phyloP scores from a whole-genome alignment of 176 grass and related monocot species.

The Thinopyrum elongatum region DNA sequence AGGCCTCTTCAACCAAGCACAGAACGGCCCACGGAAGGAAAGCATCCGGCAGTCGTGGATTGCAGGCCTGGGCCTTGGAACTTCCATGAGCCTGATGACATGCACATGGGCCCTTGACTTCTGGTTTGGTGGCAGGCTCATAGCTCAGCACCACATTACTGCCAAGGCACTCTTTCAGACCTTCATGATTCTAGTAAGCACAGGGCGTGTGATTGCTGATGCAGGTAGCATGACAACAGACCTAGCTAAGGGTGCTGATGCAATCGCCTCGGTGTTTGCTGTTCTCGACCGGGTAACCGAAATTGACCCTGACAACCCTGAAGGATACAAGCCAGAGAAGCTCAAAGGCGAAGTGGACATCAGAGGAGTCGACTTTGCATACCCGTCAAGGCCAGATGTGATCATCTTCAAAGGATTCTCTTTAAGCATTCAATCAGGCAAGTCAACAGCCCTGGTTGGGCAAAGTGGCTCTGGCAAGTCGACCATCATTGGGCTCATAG shows the following conservation, averaged over 20 bases:
- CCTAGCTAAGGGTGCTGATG: conserved; percentile 88
- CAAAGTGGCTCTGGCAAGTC: conserved; percentile 99
- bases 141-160: conserved; percentile 59
- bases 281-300: conserved; percentile 73
- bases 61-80: conserved; percentile 77
- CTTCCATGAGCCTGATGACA: conserved; percentile 84
- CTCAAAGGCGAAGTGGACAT: conserved; percentile 78
- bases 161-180: conserved; percentile 84
- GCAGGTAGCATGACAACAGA: conserved; percentile 97
- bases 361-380: conserved; percentile 72
- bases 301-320: conserved; percentile 72
- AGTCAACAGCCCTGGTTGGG: conserved; percentile 84
- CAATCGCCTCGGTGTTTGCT: conserved; percentile 81
- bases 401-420: conserved; percentile 89
- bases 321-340: conserved; percentile 61
- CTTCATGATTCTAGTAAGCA: conserved; percentile 97
- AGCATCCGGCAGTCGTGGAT: conserved; percentile 82
- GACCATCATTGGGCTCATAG: conserved; percentile 88
- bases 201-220: conserved; percentile 94
- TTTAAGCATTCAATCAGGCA: conserved; percentile 77
- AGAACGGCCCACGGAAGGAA: conserved; percentile 75
- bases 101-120: conserved; percentile 94
- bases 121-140: conserved; percentile 88
- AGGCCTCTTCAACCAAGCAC: conserved; percentile 66
- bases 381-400: conserved; percentile 69